Percentiles rank a stretch among this genome's conserved stretches.
Evolutionary conservation across 371 early-diverging fungal species (phyloP).

Genomic region (Umbelopsis sp.): DNA sequence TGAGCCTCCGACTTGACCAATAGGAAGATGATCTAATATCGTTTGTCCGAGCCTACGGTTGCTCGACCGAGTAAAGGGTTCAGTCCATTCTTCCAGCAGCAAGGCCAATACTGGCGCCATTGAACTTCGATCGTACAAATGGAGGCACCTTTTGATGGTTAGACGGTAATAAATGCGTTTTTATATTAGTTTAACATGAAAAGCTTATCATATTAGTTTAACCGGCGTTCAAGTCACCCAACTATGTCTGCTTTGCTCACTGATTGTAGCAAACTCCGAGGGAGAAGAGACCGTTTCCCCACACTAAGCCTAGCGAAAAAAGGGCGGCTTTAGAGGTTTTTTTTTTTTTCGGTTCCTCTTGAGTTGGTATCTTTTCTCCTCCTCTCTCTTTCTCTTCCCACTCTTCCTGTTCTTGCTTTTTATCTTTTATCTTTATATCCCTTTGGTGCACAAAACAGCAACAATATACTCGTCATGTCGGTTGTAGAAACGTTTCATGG

Average conservation of each 20-base stretch:
- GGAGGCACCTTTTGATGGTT: background rate
- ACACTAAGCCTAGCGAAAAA: constrained; percentile 8
- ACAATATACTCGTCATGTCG: constrained; percentile 27
- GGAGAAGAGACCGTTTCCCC: constrained; percentile 8
- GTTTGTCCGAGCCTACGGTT: constrained; percentile 18
- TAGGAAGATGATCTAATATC: background rate
- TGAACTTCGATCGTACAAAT: background rate
- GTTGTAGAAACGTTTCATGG: constrained; percentile 52
- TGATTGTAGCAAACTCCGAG: constrained; percentile 7
- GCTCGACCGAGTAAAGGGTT: background rate
- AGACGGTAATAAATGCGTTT: background rate
- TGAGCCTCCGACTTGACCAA: constrained; percentile 13
- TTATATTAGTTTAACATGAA: background rate
- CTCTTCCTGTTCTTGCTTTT: constrained; percentile 3
- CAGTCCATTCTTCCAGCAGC: background rate
- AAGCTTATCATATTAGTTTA: background rate
- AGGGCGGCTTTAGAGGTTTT: background rate
- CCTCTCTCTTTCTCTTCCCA: constrained; percentile 12
- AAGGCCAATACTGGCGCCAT: background rate
- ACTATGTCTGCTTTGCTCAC: background rate
- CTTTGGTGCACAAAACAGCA: background rate
- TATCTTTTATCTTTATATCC: background rate
- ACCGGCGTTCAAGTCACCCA: background rate
- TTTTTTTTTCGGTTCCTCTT: background rate
- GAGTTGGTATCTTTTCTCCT: constrained; percentile 4